Evolutionary conservation across 768 basidiomycete genomes (phyloP).

Genomic region (Neoboletus brunneissimus): DNA sequence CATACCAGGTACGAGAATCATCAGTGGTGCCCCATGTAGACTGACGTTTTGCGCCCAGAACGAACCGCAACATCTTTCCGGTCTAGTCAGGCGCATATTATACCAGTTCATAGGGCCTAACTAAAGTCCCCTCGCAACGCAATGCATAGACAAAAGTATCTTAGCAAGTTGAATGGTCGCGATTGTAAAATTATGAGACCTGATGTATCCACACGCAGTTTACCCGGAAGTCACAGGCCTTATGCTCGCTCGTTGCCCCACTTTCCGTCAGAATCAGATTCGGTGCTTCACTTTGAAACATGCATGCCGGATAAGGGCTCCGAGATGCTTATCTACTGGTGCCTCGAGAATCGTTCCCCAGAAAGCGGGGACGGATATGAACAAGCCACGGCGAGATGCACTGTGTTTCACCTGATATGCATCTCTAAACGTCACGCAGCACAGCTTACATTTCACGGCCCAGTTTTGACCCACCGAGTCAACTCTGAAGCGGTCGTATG

Average conservation of each 20-base stretch:
- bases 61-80: constrained; percentile 79
- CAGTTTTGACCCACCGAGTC: neutral
- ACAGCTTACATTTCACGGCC: neutral
- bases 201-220: neutral
- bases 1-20: constrained; percentile 59
- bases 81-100: constrained; percentile 73
- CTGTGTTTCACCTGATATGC: neutral
- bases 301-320: neutral
- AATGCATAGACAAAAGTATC: neutral
- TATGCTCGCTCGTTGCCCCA: no score
- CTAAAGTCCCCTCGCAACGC: constrained; percentile 28
- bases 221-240: neutral
- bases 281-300: neutral
- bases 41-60: constrained; percentile 33
- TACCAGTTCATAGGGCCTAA: constrained; percentile 92
- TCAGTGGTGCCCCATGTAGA: neutral
- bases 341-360: neutral
- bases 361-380: neutral
- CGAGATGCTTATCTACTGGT: no score
- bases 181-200: neutral
- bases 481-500: neutral
- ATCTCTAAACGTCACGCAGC: no score
- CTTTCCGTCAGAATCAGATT: neutral
- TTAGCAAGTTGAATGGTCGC: neutral
- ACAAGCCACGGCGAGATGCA: neutral